Evolutionary conservation across 176 grass and related monocot species (phyloP).

Genomic region (Zizania latifolia): DNA sequence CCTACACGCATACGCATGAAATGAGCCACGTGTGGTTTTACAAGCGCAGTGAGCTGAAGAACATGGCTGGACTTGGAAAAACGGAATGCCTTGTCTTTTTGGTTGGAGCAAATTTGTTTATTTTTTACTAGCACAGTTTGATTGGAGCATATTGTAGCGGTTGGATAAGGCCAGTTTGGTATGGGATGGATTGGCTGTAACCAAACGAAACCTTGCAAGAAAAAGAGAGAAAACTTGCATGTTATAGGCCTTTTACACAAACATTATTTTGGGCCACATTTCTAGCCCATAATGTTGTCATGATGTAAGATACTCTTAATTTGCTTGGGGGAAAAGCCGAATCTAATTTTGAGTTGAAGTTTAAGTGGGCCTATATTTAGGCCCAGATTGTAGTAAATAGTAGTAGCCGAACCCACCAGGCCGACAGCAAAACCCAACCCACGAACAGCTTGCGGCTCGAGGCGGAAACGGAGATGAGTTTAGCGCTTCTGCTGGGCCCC

Average conservation of each 20-base stretch:
- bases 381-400: neutral
- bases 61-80: neutral
- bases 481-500: conserved; percentile 68
- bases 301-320: too few relatives aligned
- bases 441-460: neutral
- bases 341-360: neutral
- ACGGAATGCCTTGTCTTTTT: neutral
- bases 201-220: too few relatives aligned
- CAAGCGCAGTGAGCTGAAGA: neutral
- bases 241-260: too few relatives aligned
- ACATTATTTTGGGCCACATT: too few relatives aligned
- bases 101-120: neutral
- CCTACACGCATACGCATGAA: neutral
- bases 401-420: neutral
- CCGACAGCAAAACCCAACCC: neutral
- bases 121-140: neutral
- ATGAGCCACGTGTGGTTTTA: neutral
- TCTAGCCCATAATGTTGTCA: too few relatives aligned
- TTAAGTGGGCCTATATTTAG: neutral
- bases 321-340: too few relatives aligned
- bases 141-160: neutral
- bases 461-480: conserved; percentile 54
- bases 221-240: too few relatives aligned
- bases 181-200: neutral
- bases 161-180: neutral